Conservation (phyloP, 805 yeast species). For the Myxozyma geophila region DNA sequence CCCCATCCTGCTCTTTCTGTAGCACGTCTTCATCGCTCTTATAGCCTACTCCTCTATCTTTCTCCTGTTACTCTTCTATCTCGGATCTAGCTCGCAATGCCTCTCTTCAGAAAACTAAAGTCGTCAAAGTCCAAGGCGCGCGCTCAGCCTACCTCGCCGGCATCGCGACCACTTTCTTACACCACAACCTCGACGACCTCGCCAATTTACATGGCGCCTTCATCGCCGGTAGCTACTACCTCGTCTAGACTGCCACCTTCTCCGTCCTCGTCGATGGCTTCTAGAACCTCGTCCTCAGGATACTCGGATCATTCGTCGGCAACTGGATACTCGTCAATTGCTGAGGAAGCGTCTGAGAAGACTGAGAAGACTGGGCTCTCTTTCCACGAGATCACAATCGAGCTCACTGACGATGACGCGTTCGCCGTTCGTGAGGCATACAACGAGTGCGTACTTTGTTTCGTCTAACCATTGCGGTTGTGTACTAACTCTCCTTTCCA, state of each 20-base stretch:
- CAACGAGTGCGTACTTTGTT: slow-evolving; percentile 21
- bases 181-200: slow-evolving; percentile 5
- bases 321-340: slow-evolving; percentile 8
- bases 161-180: not conserved
- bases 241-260: slow-evolving; percentile 3
- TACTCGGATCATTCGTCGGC: slow-evolving; percentile 7
- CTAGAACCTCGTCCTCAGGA: slow-evolving; percentile 8
- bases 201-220: not conserved
- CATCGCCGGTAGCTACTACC: slow-evolving; percentile 1
- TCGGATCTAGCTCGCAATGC: not conserved
- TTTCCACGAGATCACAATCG: slow-evolving; percentile 29
- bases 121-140: not conserved
- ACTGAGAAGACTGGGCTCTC: not conserved
- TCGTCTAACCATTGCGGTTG: not conserved
- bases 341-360: not conserved
- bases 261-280: slow-evolving; percentile 1
- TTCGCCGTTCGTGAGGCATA: slow-evolving; percentile 27
- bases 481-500: not conserved
- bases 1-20: no score
- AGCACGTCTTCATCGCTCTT: no score
- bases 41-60: no score
- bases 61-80: no score
- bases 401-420: slow-evolving; percentile 32
- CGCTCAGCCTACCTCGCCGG: slow-evolving; percentile 1
- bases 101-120: not conserved